Percentiles rank a stretch among this genome's conserved stretches.
phyloP scores from a whole-genome alignment of 2,329 filamentous ascomycete genomes.

The Ceratocystis albifundus region DNA sequence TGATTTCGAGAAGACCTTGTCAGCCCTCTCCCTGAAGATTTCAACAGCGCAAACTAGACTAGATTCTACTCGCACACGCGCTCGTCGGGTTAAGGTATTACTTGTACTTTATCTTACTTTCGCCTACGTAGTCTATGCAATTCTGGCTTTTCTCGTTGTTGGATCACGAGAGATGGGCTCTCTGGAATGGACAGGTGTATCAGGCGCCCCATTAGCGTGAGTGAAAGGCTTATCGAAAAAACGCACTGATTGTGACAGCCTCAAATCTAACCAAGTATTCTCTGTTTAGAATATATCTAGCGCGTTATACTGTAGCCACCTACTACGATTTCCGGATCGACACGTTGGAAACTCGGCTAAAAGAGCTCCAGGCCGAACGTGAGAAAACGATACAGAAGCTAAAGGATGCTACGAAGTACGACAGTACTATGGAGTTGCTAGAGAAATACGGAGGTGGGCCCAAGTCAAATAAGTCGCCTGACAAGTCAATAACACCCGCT shows the following conservation, averaged over 20 bases:
- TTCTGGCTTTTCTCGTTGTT: constrained; percentile 73
- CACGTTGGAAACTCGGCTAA: constrained; percentile 54
- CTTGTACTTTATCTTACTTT: constrained; percentile 86
- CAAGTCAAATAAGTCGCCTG: constrained; percentile 35
- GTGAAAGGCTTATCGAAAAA: constrained; percentile 27
- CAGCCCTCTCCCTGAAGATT: constrained; percentile 72
- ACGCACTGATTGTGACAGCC: not conserved
- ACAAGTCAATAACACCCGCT: constrained; percentile 28
- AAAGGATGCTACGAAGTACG: constrained; percentile 90
- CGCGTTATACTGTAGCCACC: constrained; percentile 53
- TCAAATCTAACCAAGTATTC: not conserved
- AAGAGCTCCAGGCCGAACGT: constrained; percentile 65
- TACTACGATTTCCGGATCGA: constrained; percentile 77
- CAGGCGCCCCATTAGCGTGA: constrained; percentile 67
- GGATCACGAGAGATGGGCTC: constrained; percentile 68
- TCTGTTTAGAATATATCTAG: constrained; percentile 59
- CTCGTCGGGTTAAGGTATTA: constrained; percentile 69
- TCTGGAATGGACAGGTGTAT: constrained; percentile 65
- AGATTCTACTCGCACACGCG: constrained; percentile 58
- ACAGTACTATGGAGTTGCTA: constrained; percentile 82
- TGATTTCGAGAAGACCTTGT: constrained; percentile 84
- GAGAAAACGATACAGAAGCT: constrained; percentile 84
- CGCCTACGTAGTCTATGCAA: constrained; percentile 74
- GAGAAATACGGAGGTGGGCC: constrained; percentile 75
- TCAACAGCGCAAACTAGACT: constrained; percentile 59